Evolutionary conservation across 2,329 filamentous ascomycete species (phyloP), one percentile per base, ranked within the genome.

Genomic region (Diaporthe destruens): DNA sequence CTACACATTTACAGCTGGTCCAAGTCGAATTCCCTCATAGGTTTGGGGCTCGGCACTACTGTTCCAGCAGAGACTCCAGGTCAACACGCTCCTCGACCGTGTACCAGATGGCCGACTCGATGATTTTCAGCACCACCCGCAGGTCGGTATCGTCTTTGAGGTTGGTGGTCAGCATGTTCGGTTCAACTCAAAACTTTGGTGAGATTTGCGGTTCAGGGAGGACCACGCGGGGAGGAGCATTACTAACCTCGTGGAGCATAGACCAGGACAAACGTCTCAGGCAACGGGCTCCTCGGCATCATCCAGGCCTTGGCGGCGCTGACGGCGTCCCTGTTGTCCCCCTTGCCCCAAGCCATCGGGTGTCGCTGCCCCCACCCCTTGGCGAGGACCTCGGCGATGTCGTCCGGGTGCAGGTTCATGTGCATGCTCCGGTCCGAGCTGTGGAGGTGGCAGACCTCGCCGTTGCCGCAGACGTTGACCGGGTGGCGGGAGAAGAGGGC

Each of bases 381-480:
- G 76, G 91, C 87, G 32, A 97, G 83, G 23, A 96, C 87, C 67
- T 92, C 85, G 77, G 87, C 89, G 67, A 93, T 93, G 79, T 97
- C 94, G 54, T 92, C 88, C 0, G 94, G 93, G 78, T 96, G 94
- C 68, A 97, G 86, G 63, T 90, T 93, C 83, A 96, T 85, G 81
- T 97, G 94, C 87, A 96, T 85, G 4, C 90, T 93, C 74, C 92
- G 89, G 76, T 96, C 94, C 32, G 87, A 91, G 63, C 91, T 89
- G 81, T 97, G 94, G 14, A 94, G 89, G 80, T 97, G 94, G 77
- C 90, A 93, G 55, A 97, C 88, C 82, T 97, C 94, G n/a, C 94
- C 94, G 76, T 92, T 89, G 77, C 92, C 94, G 14, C 90, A 93
- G 39, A 89, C 88, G 78, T 92, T 92, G 75, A 92, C 85, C 0